phyloP scores from a whole-genome alignment of 352 stramenopile genomes.

The Globisporangium nunn region DNA sequence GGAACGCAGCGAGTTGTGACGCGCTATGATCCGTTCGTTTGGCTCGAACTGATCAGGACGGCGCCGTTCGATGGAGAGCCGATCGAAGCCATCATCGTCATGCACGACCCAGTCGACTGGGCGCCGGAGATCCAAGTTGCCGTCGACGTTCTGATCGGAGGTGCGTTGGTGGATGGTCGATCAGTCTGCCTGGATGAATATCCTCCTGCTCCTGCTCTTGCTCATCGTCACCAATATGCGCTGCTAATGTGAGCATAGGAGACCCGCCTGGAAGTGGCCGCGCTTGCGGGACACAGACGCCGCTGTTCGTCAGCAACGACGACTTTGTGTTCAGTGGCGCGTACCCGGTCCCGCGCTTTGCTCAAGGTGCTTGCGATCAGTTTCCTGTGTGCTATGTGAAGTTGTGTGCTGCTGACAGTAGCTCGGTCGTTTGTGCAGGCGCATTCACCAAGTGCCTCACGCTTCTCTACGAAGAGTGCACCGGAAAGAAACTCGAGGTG shows the following conservation, averaged over 20 bases:
- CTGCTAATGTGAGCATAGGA: constrained; percentile 13
- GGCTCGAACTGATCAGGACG: background rate
- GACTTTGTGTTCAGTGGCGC: constrained; percentile 85
- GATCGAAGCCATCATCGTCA: constrained; percentile 83
- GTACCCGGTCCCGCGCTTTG: constrained; percentile 80
- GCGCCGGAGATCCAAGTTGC: constrained; percentile 85
- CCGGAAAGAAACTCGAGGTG: constrained; percentile 53
- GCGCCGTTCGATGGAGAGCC: constrained; percentile 58
- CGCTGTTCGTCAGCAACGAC: constrained; percentile 80
- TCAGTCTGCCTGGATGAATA: background rate
- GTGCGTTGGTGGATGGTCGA: constrained; percentile 2
- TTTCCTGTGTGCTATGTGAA: constrained; percentile 6
- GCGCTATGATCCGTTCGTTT: background rate
- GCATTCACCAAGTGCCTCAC: constrained; percentile 74
- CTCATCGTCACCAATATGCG: background rate
- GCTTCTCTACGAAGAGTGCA: constrained; percentile 66
- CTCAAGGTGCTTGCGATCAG: constrained; percentile 34
- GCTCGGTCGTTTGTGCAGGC: constrained; percentile 13
- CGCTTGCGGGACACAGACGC: constrained; percentile 49
- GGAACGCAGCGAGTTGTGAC: background rate
- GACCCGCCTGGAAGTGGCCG: constrained; percentile 57
- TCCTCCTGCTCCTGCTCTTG: no score
- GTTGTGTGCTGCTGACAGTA: background rate
- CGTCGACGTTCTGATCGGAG: constrained; percentile 82
- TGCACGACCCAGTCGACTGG: constrained; percentile 89